Conservation (phyloP, 345 rosid genomes). For the Syzygium oleosum region DNA sequence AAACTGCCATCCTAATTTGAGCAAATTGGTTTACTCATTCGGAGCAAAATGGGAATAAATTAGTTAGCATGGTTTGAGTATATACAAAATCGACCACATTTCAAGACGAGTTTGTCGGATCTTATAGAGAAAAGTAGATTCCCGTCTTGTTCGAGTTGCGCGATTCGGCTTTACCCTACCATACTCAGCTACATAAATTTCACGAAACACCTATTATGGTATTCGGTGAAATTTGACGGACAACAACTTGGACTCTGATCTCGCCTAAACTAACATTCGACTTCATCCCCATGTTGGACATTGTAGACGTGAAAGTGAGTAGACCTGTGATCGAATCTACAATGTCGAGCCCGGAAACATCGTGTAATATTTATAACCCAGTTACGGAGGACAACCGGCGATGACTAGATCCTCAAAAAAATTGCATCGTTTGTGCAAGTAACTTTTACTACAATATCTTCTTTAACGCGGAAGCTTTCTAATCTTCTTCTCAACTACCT, state of each 20-base stretch:
- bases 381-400: accelerated
- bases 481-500: background rate
- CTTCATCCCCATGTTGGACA: accelerated
- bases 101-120: accelerated
- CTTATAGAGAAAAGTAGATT: background rate
- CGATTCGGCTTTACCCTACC: background rate
- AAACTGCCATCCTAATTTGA: background rate
- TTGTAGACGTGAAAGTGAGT: background rate
- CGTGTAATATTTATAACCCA: background rate
- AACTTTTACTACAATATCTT: background rate
- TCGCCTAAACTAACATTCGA: accelerated
- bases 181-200: background rate
- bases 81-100: background rate
- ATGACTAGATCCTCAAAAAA: background rate
- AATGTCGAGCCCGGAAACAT: accelerated
- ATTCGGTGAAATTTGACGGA: background rate
- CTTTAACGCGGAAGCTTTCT: background rate
- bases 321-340: accelerated
- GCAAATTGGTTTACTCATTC: background rate
- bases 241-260: accelerated
- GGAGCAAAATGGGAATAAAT: background rate
- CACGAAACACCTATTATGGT: background rate
- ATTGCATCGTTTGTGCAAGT: background rate
- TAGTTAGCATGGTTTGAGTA: background rate
- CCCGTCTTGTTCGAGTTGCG: accelerated